Base-by-base conservation (phyloP, 495 filamentous ascomycete genomes). In the Cudoniella acicularis region DNA sequence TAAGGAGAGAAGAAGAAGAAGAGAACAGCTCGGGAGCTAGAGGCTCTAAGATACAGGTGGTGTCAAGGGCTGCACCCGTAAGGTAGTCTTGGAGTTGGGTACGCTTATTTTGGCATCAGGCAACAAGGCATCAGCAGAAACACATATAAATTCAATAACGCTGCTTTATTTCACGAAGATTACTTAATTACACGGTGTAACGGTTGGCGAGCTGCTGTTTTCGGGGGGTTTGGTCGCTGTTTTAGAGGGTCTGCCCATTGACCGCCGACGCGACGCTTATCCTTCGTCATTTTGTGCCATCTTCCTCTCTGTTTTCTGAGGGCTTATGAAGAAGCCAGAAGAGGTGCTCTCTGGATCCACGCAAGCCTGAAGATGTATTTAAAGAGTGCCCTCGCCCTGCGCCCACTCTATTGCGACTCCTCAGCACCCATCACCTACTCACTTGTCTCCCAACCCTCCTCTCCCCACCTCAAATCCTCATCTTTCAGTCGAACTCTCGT, bases 301-400 rank as follows among this genome's bases (percentile, higher is more conserved):
- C 52, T 66, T 16, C 36, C 67, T 18, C 68, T 62, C 17, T 64
- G 70, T 50, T 73, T 63, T 61, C 67, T 72, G 51, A 13, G 67
- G 70, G 50, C 61, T 63, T 23, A 69, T 67, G 40, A 67, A 64
- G 43, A 62, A 60, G 17, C 55, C 55, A 24, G 51, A 72, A 25
- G 62, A 67, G 24, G 70, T 69, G 70, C 56, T 40, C 42, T 45
- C 42, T 9, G 42, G 22, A 40, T 21, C 40, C 4, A 48, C 53
- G 8, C 53, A 18, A 48, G 49, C 53, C 53, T 46, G 40, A 56
- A 56, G 53, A 56, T 56, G 53, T 26, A 48, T 49, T 56, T 56
- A 56, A 56, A 48, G 26, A 40, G 51, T 36, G 41, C 40, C 51
- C 26, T 60, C 49, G 50, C 20, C 57, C 49, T 56, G 27, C 36